Evolutionary conservation across 176 grass and related monocot genomes (phyloP).

Genomic region (Phoenix roebelenii): DNA sequence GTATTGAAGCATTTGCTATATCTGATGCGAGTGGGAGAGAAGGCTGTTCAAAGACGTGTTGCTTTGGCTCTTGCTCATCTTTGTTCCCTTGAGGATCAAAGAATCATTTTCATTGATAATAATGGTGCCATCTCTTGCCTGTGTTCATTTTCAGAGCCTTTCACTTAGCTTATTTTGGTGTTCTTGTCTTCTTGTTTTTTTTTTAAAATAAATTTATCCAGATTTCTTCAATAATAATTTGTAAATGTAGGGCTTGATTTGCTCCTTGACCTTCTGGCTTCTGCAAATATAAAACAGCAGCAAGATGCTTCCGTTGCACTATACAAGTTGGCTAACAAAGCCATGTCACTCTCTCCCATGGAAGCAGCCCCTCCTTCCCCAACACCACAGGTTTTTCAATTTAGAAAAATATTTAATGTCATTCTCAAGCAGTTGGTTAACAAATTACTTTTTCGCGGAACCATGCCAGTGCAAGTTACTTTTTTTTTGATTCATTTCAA

Average conservation of each 20-base stretch:
- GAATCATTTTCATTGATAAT: conserved; percentile 93
- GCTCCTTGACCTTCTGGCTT: conserved; percentile 89
- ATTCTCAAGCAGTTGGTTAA: too few relatives aligned
- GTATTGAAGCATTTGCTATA: conserved; percentile 92
- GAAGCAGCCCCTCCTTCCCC: conserved; percentile 94
- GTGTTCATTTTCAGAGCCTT: too few relatives aligned
- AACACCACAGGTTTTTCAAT: conserved; percentile 66
- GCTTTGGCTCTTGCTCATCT: conserved; percentile 95
- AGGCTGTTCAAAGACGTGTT: conserved; percentile 83
- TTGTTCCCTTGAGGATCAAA: conserved; percentile 84
- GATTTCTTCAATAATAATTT: not conserved
- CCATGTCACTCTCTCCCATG: conserved; percentile 75
- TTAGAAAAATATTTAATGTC: not conserved
- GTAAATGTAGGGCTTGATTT: conserved; percentile 63
- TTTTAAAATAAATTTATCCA: conserved; percentile 16
- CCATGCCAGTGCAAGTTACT: too few relatives aligned
- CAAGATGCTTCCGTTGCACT: conserved; percentile 87
- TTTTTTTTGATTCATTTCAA: too few relatives aligned
- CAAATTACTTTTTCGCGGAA: too few relatives aligned
- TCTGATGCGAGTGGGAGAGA: conserved; percentile 86
- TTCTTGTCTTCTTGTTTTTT: conserved; percentile 6
- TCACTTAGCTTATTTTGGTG: not conserved
- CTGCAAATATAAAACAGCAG: conserved; percentile 68
- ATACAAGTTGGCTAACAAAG: conserved; percentile 95
- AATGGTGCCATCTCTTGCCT: conserved; percentile 36